Conservation (phyloP, 2,329 filamentous ascomycete genomes). For the Coniochaeta sp. region DNA sequence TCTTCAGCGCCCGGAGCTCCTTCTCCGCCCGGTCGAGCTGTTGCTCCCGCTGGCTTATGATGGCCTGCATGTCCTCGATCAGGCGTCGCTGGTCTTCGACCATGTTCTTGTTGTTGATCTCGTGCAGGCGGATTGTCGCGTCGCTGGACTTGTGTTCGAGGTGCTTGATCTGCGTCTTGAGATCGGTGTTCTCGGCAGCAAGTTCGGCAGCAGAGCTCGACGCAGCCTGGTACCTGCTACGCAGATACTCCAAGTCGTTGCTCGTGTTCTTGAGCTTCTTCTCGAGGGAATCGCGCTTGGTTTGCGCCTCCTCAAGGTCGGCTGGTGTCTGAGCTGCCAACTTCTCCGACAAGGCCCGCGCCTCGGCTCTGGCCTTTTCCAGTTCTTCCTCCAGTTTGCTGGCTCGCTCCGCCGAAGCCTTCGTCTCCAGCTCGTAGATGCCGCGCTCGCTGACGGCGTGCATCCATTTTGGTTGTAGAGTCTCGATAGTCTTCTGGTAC, state of each 20-base stretch:
- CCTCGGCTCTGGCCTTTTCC: conserved; percentile 27
- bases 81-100: conserved; percentile 25
- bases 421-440: conserved; percentile 35
- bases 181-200: conserved; percentile 34
- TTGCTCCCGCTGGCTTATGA: conserved; percentile 41
- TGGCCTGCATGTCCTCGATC: conserved; percentile 31
- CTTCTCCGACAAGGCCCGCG: conserved; percentile 29
- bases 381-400: conserved; percentile 25
- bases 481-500: conserved; percentile 32
- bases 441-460: conserved; percentile 43
- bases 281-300: conserved; percentile 29
- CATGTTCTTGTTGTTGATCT: conserved; percentile 32
- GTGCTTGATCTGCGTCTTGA: conserved; percentile 32
- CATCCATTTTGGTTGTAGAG: conserved; percentile 38
- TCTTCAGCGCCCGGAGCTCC: conserved; percentile 39
- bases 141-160: conserved; percentile 33
- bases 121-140: conserved; percentile 38
- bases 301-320: conserved; percentile 25
- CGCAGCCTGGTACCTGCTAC: conserved; percentile 51
- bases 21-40: conserved; percentile 35
- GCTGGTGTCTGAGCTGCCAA: background rate
- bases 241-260: conserved; percentile 47
- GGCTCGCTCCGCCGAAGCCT: conserved; percentile 24
- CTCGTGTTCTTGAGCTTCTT: conserved; percentile 27
- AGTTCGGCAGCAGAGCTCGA: conserved; percentile 36